Conservation (phyloP, 208 protist species). For the Leishmania braziliensis region DNA sequence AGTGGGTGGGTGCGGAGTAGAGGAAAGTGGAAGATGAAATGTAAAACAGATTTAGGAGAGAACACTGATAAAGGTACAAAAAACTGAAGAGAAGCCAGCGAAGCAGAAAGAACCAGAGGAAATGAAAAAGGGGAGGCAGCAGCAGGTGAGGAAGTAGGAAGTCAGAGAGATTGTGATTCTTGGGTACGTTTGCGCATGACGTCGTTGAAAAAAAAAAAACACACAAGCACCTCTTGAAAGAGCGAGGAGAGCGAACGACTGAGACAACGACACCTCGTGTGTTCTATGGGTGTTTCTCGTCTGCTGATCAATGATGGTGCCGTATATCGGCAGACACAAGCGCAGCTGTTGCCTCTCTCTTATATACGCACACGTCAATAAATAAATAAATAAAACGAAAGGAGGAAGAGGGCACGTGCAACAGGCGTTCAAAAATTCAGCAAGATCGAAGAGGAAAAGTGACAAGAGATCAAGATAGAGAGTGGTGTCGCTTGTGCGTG, state of each 20-base stretch:
- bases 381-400: not conserved
- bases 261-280: not conserved
- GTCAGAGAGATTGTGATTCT: not conserved
- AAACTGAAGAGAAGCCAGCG: conserved; percentile 2
- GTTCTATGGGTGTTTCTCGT: not conserved
- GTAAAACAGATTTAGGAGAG: not conserved
- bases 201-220: too few species aligned
- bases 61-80: not conserved
- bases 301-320: not conserved
- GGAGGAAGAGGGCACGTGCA: not conserved
- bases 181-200: not conserved
- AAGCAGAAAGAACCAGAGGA: not conserved
- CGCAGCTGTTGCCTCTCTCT: not conserved
- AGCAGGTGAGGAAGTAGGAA: not conserved
- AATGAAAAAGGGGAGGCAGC: not conserved
- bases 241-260: not conserved
- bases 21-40: not conserved
- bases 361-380: not conserved
- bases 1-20: too few species aligned
- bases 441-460: not conserved
- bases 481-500: not conserved
- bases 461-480: not conserved
- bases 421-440: not conserved
- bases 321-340: not conserved
- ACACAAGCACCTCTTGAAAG: not conserved